A percentile compares a stretch with the other conserved stretches of the same genome.
These are phyloP conservation scores for Hericium erinaceus DNA, from an alignment of 768 basidiomycete species.

Conservation along the genomic window DNA sequence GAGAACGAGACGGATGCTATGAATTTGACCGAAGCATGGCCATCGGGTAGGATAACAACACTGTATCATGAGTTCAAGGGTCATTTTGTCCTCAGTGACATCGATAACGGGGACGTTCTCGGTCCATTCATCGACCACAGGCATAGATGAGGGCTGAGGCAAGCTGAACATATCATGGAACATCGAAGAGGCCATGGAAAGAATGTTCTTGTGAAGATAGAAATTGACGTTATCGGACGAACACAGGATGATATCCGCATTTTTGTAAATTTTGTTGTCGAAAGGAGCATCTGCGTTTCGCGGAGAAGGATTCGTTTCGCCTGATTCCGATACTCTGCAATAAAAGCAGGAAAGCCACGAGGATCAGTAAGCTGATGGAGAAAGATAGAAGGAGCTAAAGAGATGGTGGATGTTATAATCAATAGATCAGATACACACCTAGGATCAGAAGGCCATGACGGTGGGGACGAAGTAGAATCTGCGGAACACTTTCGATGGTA, in stretches of 20 bases:
- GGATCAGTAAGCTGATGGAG: too few species aligned
- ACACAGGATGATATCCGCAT: background rate
- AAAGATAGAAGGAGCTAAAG: too few species aligned
- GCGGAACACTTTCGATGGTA: background rate
- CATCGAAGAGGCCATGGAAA: conserved; percentile 25
- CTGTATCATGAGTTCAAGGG: background rate
- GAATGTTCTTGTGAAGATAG: conserved; percentile 23
- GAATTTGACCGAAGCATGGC: background rate
- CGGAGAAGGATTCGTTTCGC: too few species aligned
- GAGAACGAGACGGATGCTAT: background rate
- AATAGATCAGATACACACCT: background rate
- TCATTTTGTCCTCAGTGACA: background rate
- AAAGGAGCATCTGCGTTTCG: background rate
- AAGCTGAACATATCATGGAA: conserved; percentile 23
- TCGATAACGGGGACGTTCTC: background rate
- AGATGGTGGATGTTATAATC: too few species aligned
- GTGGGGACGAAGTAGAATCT: background rate
- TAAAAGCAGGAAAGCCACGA: too few species aligned
- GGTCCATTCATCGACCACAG: background rate
- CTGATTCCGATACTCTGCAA: too few species aligned
- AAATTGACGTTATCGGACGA: conserved; percentile 4
- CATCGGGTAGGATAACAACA: background rate
- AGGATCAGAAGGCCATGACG: background rate
- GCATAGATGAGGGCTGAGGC: conserved; percentile 13
- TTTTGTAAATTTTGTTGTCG: background rate